A percentile compares a stretch with the other conserved stretches of the same genome.
Conservation (phyloP, 225 moss, liverwort and hornwort genomes). For the Sphagnum contortum region DNA sequence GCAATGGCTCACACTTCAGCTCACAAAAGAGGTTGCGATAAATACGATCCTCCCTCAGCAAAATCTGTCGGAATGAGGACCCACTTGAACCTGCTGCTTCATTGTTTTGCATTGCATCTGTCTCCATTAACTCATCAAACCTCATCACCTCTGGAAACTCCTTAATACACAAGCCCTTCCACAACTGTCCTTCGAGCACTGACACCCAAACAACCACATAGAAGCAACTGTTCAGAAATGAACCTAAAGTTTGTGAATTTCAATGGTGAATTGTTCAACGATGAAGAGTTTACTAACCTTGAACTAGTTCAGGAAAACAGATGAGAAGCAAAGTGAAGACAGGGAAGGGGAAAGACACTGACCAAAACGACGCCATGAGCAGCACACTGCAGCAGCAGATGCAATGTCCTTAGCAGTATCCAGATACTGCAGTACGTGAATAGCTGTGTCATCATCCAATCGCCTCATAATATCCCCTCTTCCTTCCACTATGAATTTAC, state of each 20-base stretch:
- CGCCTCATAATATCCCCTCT: conserved; percentile 41
- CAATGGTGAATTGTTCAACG: too few relatives aligned
- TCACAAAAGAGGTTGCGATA: conserved; percentile 44
- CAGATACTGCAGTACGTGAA: conserved; percentile 57
- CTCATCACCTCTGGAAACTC: conserved; percentile 51
- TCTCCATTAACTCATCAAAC: conserved; percentile 43
- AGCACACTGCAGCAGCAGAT: conserved; percentile 38
- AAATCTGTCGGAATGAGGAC: conserved; percentile 36
- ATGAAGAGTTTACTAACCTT: too few relatives aligned
- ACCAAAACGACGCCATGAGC: conserved; percentile 63
- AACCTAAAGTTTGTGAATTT: too few relatives aligned
- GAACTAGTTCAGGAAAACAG: too few relatives aligned
- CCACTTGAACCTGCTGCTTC: conserved; percentile 48
- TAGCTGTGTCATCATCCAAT: conserved; percentile 59
- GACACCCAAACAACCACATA: neutral
- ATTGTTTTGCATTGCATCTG: conserved; percentile 16
- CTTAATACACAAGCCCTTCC: conserved; percentile 52
- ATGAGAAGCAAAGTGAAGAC: too few relatives aligned
- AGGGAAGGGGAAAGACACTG: conserved; percentile 5
- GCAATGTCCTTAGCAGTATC: conserved; percentile 43
- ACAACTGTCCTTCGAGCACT: conserved; percentile 61
- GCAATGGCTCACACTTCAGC: conserved; percentile 26
- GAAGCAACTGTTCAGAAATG: too few relatives aligned
- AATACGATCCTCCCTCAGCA: conserved; percentile 58
- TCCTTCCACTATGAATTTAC: conserved; percentile 19